A percentile compares a stretch with the other conserved stretches of the same genome.
These are phyloP conservation scores for Beauveria medogensis DNA, from an alignment of 2,329 filamentous ascomycete genomes.

Conservation along the genomic window DNA sequence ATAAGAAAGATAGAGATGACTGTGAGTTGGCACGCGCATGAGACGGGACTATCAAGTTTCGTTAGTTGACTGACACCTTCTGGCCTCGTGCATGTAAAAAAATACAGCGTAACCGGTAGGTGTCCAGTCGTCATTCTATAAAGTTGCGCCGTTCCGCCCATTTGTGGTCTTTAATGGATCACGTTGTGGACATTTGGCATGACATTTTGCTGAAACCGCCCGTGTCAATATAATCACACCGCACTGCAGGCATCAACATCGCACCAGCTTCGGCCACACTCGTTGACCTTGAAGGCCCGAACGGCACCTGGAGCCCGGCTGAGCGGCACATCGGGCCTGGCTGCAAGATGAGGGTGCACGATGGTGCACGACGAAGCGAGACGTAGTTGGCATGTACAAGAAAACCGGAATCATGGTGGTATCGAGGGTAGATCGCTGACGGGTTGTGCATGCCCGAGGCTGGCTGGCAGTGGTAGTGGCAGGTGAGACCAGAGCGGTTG, in stretches of 20 bases:
- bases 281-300: no score
- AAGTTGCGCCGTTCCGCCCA: neutral
- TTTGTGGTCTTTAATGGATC: neutral
- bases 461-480: no score
- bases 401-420: constrained; percentile 2
- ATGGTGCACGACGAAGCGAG: neutral
- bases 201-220: neutral
- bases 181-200: neutral
- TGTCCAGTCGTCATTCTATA: neutral
- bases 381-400: neutral
- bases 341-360: neutral
- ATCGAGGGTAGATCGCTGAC: constrained; percentile 4
- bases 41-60: neutral
- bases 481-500: no score
- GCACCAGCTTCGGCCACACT: no score
- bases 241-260: neutral
- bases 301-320: neutral
- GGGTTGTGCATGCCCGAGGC: neutral
- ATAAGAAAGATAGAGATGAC: neutral
- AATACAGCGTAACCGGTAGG: no score
- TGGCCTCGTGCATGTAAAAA: no score
- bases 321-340: neutral
- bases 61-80: no score
- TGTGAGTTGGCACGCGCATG: neutral
- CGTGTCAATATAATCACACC: neutral